These are phyloP conservation scores for Fusarium cicatricum DNA, from an alignment of 2,329 filamentous ascomycete genomes.

Conservation along the genomic window DNA sequence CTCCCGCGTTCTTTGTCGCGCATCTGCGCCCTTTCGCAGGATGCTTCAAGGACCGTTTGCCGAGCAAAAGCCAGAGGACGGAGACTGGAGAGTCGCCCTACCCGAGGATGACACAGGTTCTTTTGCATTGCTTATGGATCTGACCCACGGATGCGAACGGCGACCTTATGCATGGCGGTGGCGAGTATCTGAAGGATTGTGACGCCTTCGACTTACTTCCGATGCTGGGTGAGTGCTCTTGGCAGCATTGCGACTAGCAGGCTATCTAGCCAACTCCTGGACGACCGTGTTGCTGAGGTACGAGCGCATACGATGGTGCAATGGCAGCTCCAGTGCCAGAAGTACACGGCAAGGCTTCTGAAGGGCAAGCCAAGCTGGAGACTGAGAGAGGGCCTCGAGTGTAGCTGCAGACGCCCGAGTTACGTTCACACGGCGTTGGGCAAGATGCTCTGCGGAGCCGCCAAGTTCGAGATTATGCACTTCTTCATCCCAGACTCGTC, in stretches of 20 bases:
- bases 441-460: not conserved
- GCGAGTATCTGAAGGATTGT: not conserved
- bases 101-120: too few relatives aligned
- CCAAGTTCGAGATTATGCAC: not conserved
- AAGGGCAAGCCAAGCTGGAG: not conserved
- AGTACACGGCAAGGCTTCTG: not conserved
- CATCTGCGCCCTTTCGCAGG: conserved; percentile 4
- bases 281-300: not conserved
- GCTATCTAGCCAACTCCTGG: not conserved
- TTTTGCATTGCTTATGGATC: too few relatives aligned
- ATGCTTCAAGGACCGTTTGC: conserved; percentile 13
- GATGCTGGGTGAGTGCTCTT: not conserved
- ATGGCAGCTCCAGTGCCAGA: not conserved
- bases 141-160: not conserved
- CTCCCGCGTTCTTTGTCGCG: not conserved
- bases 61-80: too few relatives aligned
- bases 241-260: not conserved
- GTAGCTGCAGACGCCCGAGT: not conserved
- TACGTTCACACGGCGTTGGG: not conserved
- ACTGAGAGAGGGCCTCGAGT: not conserved
- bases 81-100: too few relatives aligned
- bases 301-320: not conserved
- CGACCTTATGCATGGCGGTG: not conserved
- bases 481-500: not conserved
- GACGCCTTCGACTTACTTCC: not conserved